Evolutionary conservation across 106 monocot genomes (phyloP).

Genomic region (Gastrodia elata): DNA sequence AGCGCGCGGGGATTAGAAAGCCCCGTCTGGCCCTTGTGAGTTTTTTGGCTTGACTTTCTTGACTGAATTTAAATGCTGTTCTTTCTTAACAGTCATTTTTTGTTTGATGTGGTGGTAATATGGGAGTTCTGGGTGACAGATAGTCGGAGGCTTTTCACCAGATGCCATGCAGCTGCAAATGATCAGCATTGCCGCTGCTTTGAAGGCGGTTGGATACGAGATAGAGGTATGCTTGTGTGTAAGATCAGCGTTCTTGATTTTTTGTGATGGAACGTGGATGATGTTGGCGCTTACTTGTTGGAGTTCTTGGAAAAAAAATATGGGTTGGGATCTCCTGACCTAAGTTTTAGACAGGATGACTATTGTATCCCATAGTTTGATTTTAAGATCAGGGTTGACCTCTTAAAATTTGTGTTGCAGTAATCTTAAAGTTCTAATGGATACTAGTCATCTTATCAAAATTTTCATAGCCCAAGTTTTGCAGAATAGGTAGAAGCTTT

Average conservation of each 20-base stretch:
- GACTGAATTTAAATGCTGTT: background rate
- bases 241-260: background rate
- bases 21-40: constrained; percentile 50
- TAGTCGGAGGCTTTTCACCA: constrained; percentile 33
- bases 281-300: background rate
- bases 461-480: too few species aligned
- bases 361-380: too few species aligned
- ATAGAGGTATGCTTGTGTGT: constrained; percentile 30
- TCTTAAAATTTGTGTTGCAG: too few species aligned
- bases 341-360: too few species aligned
- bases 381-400: too few species aligned
- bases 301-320: background rate
- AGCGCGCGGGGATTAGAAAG: constrained; percentile 29
- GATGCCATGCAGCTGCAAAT: constrained; percentile 53
- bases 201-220: constrained; percentile 55
- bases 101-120: background rate
- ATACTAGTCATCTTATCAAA: too few species aligned
- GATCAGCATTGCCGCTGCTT: constrained; percentile 41
- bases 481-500: too few species aligned
- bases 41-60: background rate
- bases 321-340: background rate
- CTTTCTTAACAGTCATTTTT: background rate
- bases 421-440: too few species aligned
- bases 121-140: constrained; percentile 18
- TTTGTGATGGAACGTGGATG: background rate